phyloP scores from a whole-genome alignment of 768 basidiomycete genomes.

The Roridomyces roridus region DNA sequence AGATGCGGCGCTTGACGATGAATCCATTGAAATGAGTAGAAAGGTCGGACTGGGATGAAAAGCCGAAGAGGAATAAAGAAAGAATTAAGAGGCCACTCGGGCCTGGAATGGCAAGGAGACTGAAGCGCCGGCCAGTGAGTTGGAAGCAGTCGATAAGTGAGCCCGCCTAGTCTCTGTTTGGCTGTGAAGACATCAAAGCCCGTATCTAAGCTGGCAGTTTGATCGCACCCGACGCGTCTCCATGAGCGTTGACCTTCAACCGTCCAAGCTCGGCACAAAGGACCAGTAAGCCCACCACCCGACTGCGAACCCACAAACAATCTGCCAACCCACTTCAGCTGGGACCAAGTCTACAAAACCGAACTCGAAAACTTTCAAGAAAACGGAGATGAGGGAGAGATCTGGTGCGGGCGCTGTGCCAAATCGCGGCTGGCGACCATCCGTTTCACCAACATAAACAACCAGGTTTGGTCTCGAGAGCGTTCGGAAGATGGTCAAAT shows the following conservation, averaged over 20 bases:
- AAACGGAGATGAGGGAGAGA: conserved; percentile 83
- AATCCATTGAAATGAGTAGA: conserved; percentile 17
- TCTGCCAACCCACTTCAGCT: conserved; percentile 50
- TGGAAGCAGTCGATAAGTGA: neutral
- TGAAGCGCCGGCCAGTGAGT: conserved; percentile 18
- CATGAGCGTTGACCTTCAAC: conserved; percentile 56
- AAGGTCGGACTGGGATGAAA: conserved; percentile 26
- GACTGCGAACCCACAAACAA: neutral
- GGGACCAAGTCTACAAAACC: conserved; percentile 77
- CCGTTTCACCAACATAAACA: neutral
- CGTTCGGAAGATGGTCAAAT: conserved; percentile 80
- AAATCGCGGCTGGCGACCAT: neutral
- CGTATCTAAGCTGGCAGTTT: too few relatives aligned
- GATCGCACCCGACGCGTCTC: neutral
- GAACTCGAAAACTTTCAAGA: conserved; percentile 79
- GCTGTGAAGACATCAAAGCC: neutral
- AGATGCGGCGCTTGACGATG: conserved; percentile 16
- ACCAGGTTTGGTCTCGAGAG: conserved; percentile 81
- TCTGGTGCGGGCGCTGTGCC: conserved; percentile 60
- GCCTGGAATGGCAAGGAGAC: conserved; percentile 51
- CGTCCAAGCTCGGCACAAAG: conserved; percentile 82
- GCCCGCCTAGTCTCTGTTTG: neutral
- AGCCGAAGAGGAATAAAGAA: conserved; percentile 29
- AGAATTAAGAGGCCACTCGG: conserved; percentile 2
- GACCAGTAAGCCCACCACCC: conserved; percentile 60